A percentile compares a stretch with the other conserved stretches of the same genome.
Conservation (phyloP, 345 rosid genomes). For the Camelina laxa region DNA sequence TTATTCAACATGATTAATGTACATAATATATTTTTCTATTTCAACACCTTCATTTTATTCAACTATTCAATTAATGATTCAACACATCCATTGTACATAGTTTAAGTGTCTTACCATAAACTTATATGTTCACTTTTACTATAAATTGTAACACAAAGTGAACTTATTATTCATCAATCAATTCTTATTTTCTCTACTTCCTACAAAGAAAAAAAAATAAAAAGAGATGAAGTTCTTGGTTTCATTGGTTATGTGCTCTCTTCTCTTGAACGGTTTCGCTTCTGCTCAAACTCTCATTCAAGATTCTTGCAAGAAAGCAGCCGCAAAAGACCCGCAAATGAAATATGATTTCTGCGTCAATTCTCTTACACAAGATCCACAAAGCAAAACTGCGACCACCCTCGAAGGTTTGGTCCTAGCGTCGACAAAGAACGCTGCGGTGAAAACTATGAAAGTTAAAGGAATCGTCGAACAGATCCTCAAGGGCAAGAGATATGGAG, state of each 20-base stretch:
- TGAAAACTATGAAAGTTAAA: conserved; percentile 26
- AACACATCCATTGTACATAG: background rate
- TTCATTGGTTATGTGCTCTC: conserved; percentile 16
- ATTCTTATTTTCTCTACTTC: conserved; percentile 5
- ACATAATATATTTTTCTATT: no score
- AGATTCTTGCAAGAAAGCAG: conserved; percentile 46
- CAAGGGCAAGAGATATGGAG: background rate
- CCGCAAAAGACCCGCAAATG: conserved; percentile 39
- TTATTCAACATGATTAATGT: no score
- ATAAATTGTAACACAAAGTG: background rate
- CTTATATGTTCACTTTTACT: background rate
- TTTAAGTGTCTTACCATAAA: background rate
- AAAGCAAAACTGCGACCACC: conserved; percentile 33
- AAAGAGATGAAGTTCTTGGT: conserved; percentile 7
- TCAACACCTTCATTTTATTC: no score
- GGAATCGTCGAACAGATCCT: conserved; percentile 22
- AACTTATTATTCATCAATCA: background rate
- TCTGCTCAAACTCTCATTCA: conserved; percentile 28
- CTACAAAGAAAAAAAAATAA: background rate
- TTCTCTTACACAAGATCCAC: conserved; percentile 41
- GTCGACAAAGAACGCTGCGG: conserved; percentile 28
- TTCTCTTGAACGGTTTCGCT: conserved; percentile 2
- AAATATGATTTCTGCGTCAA: conserved; percentile 45
- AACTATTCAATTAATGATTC: no score
- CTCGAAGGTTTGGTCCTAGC: conserved; percentile 29